Evolutionary conservation across 1,139 yeast genomes (phyloP), one percentile per base, ranked within the genome.

Genomic region (Kurtzmaniella quercitrusa): DNA sequence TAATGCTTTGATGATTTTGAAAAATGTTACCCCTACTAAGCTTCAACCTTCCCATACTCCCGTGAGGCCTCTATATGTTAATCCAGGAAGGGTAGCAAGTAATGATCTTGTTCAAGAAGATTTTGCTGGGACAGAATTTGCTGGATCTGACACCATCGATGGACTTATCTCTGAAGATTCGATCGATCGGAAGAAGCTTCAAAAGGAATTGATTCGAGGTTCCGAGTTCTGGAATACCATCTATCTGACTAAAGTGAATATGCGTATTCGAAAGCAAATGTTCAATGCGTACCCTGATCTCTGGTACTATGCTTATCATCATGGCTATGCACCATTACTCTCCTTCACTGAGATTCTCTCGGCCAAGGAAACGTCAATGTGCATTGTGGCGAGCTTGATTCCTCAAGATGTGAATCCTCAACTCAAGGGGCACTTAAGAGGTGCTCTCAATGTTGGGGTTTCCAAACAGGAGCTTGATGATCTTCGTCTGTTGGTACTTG

Each of bases 321-420:
- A 85, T 56, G 91, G 85, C 12, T 91, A 90, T 57, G 80, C 88
- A 0, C 90, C 95, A 12, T 62, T 90, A 38, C 71, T 90, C 46
- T 83, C 95, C 27, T 85, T 64, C 58, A 77, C 82, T 11, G 83
- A 74, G 3, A 72, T 88, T 2, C 66, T 90, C 34, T 62, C 73
- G 10, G 82, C 86, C 1, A 73, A 70, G 49, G 96, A 89, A 50
- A 85, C 96, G 0, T 82, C 93, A 34, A 61, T 88, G 53, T 84
- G 89, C 39, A 81, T 90, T 4, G 79, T 90, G 25, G 85, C 95
- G 1, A 76, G 91, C 48, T 73, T 91, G 54, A 82, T 90, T 12
- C 97, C 97, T 0, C 96, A 88, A 59, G 95, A 90, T 60, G 96
- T 90, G n/a, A 88, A 86, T 53, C 96, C 96, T 0, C 96, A 90